Evolutionary conservation across 139 green algal genomes (phyloP).

Genomic region (Chlamydomonas schloesseri): DNA sequence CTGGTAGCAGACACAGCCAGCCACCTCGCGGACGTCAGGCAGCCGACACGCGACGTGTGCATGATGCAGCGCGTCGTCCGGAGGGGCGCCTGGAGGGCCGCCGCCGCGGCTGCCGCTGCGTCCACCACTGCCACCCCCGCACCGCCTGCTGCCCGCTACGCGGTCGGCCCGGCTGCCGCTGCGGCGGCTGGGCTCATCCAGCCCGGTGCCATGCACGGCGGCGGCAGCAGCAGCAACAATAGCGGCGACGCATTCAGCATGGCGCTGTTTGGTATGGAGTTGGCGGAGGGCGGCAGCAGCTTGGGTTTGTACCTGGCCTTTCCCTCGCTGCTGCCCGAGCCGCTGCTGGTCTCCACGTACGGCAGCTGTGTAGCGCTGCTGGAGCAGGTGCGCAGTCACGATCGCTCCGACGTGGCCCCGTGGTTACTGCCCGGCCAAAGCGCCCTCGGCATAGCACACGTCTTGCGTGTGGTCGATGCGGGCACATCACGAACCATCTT

Average conservation of each 20-base stretch:
- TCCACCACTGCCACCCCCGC: background rate
- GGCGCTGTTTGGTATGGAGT: background rate
- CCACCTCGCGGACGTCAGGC: background rate
- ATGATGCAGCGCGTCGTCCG: background rate
- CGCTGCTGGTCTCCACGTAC: background rate
- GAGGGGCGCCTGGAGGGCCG: background rate
- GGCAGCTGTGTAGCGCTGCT: background rate
- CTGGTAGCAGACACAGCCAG: background rate
- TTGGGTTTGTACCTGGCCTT: conserved; percentile 7
- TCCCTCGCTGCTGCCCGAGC: background rate
- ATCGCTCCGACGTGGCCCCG: background rate
- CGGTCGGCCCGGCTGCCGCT: no score
- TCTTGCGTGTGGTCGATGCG: background rate
- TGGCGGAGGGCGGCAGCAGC: no score
- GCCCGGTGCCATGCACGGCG: no score
- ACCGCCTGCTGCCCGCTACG: background rate
- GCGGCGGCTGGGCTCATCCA: no score
- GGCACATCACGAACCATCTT: no score
- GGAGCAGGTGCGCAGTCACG: background rate
- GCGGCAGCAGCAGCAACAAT: no score
- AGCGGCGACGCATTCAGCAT: no score
- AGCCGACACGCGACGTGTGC: conserved; percentile 10
- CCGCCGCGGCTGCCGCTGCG: background rate
- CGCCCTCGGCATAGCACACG: no score
- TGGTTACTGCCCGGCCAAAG: background rate